A percentile compares a stretch with the other conserved stretches of the same genome.
phyloP scores from a whole-genome alignment of 2,329 filamentous ascomycete genomes.

The Didymella lethalis region DNA sequence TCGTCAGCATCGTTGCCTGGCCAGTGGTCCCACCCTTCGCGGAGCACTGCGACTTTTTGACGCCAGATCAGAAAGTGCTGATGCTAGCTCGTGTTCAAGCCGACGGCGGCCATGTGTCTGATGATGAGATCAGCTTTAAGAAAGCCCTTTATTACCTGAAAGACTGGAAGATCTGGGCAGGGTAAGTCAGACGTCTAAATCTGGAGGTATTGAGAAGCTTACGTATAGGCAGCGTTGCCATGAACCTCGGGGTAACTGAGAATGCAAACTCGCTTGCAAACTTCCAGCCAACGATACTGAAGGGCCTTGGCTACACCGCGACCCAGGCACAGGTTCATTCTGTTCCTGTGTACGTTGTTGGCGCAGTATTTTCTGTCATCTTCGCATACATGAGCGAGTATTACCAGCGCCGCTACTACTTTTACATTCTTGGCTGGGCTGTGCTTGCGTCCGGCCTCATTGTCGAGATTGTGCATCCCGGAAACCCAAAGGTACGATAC shows the following conservation, averaged over 20 bases:
- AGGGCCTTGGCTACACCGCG: constrained; percentile 46
- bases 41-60: constrained; percentile 59
- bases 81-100: constrained; percentile 60
- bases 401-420: constrained; percentile 40
- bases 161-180: constrained; percentile 66
- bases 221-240: constrained; percentile 26
- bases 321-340: constrained; percentile 47
- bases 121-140: constrained; percentile 58
- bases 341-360: constrained; percentile 47
- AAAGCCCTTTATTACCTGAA: constrained; percentile 53
- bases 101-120: constrained; percentile 56
- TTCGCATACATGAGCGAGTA: constrained; percentile 42
- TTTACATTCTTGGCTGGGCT: constrained; percentile 40
- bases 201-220: background rate
- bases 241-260: constrained; percentile 43
- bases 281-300: constrained; percentile 50
- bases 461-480: constrained; percentile 56
- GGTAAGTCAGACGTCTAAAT: constrained; percentile 43
- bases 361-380: constrained; percentile 40
- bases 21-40: constrained; percentile 61
- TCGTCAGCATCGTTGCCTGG: constrained; percentile 57
- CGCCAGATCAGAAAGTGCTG: constrained; percentile 59
- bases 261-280: constrained; percentile 44
- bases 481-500: constrained; percentile 54
- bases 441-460: constrained; percentile 59